phyloP scores from a whole-genome alignment of 345 rosid species.

The Angophora floribunda region DNA sequence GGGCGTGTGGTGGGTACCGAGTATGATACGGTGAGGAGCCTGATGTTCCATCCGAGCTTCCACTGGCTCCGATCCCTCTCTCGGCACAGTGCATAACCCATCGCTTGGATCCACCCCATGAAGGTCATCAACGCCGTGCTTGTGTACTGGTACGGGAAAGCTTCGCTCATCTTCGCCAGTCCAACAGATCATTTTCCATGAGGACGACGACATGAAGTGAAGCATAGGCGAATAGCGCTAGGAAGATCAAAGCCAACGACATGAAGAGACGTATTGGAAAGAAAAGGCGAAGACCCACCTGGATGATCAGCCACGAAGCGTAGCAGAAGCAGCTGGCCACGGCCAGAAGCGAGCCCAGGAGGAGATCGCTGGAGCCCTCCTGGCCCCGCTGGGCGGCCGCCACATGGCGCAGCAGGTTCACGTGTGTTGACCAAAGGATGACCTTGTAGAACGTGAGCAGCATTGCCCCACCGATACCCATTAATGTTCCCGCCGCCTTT shows the following conservation, averaged over 20 bases:
- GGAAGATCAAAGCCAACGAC: not conserved
- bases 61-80: slow-evolving; percentile 16
- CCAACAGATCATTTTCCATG: not conserved
- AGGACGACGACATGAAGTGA: no score
- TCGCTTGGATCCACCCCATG: not conserved
- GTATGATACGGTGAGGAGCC: slow-evolving; percentile 5
- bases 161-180: not conserved
- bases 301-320: slow-evolving; percentile 25
- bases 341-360: slow-evolving; percentile 10
- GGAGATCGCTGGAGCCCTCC: not conserved
- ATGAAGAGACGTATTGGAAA: not conserved
- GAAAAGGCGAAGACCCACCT: slow-evolving; percentile 18
- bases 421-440: not conserved
- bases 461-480: slow-evolving; percentile 80
- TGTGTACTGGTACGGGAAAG: not conserved
- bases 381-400: not conserved
- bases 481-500: slow-evolving; percentile 58
- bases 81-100: slow-evolving; percentile 1
- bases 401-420: not conserved
- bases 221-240: not conserved
- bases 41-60: slow-evolving; percentile 27
- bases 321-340: slow-evolving; percentile 7
- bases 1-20: not conserved
- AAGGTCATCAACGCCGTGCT: not conserved
- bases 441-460: slow-evolving; percentile 73